Base-by-base conservation (phyloP, 352 stramenopile genomes). In the Phytophthora capsici region DNA sequence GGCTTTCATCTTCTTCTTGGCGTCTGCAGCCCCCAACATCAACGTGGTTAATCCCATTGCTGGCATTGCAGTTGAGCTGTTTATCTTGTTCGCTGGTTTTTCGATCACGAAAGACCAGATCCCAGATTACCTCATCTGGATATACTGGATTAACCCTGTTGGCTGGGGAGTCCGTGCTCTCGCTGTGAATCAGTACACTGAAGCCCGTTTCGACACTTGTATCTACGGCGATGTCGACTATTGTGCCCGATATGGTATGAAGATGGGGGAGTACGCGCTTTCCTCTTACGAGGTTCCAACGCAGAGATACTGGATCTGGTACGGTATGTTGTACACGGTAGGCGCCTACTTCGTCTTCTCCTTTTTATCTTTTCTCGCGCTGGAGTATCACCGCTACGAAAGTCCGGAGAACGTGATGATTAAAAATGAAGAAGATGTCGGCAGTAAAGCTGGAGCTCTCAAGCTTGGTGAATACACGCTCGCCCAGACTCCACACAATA, bases 211-310 rank as follows among this genome's bases (percentile, higher is more conserved):
- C 10, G 61, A 78, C 14, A 55, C 48, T 1, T 77, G 66, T 2
- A 41, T 65, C 17, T 78, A 77, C 36, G 43, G 64, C 8, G 54
- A 32, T 7, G 20, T 78, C 4, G 49, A 78, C 48, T 81, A 78
- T 40, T 75, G 67, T 22, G n/a, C 38, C 38, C 19, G 10, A 20
- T 78, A 65, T 20, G 54, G 44, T 9, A 58, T 63, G 54, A 65
- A 63, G 4, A 58, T 65, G 37, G 62, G 62, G 0, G 40, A 60
- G 16, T 70, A 70, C 30, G 50, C 62, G 10, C 54, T 70, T 8
- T 58, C 38, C 23, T 41, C 62, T 3, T 70, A 59, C 23, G 62
- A 65, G 22, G 47, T 70, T n/a, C 62, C 62, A 3, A 36, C 62
- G 4, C 38, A 65, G 28, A 56, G 57, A 46, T 58, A 34, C 12